These are phyloP conservation scores for Leccinum ochraceum DNA, from an alignment of 768 basidiomycete species.

Conservation along the genomic window DNA sequence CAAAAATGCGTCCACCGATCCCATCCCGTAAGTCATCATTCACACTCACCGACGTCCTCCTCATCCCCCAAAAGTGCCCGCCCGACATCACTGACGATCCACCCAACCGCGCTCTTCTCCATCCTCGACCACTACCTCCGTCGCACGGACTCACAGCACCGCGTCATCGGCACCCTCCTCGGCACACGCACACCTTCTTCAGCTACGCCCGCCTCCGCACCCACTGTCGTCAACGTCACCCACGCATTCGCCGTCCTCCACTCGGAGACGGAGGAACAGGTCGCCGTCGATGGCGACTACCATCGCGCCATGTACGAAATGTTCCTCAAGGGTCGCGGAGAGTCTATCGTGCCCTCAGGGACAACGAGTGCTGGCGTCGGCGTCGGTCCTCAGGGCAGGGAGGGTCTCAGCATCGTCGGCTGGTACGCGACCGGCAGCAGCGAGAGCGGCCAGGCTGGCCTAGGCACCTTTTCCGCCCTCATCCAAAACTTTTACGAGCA, in stretches of 20 bases:
- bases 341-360: conserved; percentile 35
- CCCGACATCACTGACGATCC: conserved; percentile 75
- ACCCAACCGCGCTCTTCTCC: conserved; percentile 90
- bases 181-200: conserved; percentile 66
- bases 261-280: conserved; percentile 88
- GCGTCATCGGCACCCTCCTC: conserved; percentile 94
- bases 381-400: conserved; percentile 31
- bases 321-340: conserved; percentile 60
- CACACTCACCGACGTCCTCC: neutral
- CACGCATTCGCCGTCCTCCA: conserved; percentile 92
- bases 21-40: conserved; percentile 34
- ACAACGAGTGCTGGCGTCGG: conserved; percentile 20
- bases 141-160: conserved; percentile 73
- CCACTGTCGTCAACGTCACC: conserved; percentile 61
- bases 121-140: conserved; percentile 97
- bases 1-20: conserved; percentile 35
- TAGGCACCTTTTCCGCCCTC: conserved; percentile 94
- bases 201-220: conserved; percentile 1
- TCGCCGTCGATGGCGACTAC: conserved; percentile 96
- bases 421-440: conserved; percentile 85
- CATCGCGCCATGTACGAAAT: conserved; percentile 92
- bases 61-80: conserved; percentile 51
- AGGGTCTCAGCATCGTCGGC: conserved; percentile 90
- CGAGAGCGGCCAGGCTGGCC: conserved; percentile 36
- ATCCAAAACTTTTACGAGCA: conserved; percentile 98